Conservation (phyloP, 1,139 yeast genomes). For the Yamadazyma atmosphaerica region DNA sequence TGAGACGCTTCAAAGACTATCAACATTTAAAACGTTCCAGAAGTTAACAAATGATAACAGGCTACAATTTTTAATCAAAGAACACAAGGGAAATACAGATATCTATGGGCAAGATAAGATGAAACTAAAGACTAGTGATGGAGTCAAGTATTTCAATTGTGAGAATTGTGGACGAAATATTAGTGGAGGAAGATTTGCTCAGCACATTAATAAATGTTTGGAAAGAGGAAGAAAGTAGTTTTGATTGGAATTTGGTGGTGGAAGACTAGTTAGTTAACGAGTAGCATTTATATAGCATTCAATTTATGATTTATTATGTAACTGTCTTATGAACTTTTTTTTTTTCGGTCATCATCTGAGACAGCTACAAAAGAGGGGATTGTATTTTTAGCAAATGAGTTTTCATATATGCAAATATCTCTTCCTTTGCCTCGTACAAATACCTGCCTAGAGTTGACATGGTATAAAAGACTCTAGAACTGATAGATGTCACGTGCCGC, state of each 20-base stretch:
- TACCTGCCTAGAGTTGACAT: too few relatives aligned
- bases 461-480: background rate
- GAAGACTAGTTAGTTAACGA: background rate
- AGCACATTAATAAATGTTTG: slow-evolving; percentile 85
- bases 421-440: too few relatives aligned
- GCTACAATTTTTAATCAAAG: slow-evolving; percentile 6
- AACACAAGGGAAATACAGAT: slow-evolving; percentile 25
- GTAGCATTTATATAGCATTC: background rate
- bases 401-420: too few relatives aligned
- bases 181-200: slow-evolving; percentile 90
- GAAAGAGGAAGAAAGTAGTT: slow-evolving; percentile 35
- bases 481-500: too few relatives aligned
- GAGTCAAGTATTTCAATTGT: slow-evolving; percentile 67
- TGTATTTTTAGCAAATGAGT: too few relatives aligned
- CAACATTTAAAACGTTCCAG: slow-evolving; percentile 25
- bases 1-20: slow-evolving; percentile 30
- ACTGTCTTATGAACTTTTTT: background rate
- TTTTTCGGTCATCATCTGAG: too few relatives aligned
- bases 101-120: slow-evolving; percentile 44
- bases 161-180: slow-evolving; percentile 80
- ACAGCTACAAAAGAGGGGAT: too few relatives aligned
- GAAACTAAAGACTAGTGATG: slow-evolving; percentile 39
- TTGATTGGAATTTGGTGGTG: too few relatives aligned
- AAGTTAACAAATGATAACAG: slow-evolving; percentile 18
- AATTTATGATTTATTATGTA: background rate